Evolutionary conservation across 352 stramenopile genomes (phyloP).

Genomic region (Elongisporangium anandrum): DNA sequence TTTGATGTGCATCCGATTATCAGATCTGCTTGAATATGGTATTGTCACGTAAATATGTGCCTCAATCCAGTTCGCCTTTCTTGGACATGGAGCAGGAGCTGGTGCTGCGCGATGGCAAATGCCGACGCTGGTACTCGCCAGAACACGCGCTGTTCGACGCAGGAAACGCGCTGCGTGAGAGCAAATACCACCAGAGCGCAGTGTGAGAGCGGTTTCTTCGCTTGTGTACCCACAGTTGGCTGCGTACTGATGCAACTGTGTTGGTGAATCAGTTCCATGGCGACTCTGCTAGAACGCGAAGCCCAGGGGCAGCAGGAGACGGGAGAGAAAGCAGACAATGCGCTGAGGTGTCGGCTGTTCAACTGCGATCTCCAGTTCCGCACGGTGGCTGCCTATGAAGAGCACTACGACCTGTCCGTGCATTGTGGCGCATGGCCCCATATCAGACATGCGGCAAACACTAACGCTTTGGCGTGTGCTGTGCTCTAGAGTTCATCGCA

Average conservation of each 20-base stretch:
- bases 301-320: background rate
- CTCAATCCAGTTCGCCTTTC: background rate
- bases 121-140: slow-evolving; percentile 40
- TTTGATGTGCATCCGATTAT: background rate
- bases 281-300: slow-evolving; percentile 5
- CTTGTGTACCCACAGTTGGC: background rate
- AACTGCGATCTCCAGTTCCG: slow-evolving; percentile 41
- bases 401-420: slow-evolving; percentile 60
- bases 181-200: slow-evolving; percentile 39
- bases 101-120: slow-evolving; percentile 40
- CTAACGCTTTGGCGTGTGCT: background rate
- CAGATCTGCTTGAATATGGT: background rate
- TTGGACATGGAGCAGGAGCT: slow-evolving; percentile 22
- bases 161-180: slow-evolving; percentile 32
- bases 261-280: background rate
- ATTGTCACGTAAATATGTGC: background rate
- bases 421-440: no score
- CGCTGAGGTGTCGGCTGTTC: slow-evolving; percentile 38
- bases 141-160: slow-evolving; percentile 42
- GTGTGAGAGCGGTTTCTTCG: slow-evolving; percentile 7
- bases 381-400: slow-evolving; percentile 44
- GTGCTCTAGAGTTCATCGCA: slow-evolving; percentile 19
- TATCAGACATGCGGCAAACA: no score
- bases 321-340: slow-evolving; percentile 3
- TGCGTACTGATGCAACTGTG: background rate